phyloP scores from a whole-genome alignment of 2,329 filamentous ascomycete species.

The Sporothrix brasiliensis region DNA sequence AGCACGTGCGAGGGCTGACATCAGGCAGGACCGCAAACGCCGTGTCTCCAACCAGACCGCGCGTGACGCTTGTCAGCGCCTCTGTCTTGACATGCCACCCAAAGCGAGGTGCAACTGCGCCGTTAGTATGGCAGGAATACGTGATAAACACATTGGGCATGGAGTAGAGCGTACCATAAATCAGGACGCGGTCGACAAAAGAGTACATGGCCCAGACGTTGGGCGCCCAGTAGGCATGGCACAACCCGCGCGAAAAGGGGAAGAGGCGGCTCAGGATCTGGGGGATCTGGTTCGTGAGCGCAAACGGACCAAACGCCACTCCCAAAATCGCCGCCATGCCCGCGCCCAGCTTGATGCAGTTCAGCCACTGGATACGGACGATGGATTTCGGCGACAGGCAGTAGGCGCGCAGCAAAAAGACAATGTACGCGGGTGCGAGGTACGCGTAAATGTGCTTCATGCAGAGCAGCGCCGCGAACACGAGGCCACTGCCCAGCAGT shows the following conservation, averaged over 20 bases:
- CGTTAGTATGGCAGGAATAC: neutral
- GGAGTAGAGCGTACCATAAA: slow-evolving; percentile 64
- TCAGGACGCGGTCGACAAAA: slow-evolving; percentile 80
- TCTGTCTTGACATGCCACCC: slow-evolving; percentile 72
- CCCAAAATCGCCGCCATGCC: slow-evolving; percentile 73
- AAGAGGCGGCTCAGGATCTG: slow-evolving; percentile 86
- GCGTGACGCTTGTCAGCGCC: slow-evolving; percentile 84
- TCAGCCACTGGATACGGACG: slow-evolving; percentile 74
- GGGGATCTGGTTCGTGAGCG: slow-evolving; percentile 74
- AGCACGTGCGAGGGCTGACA: slow-evolving; percentile 77
- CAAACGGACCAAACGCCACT: slow-evolving; percentile 88
- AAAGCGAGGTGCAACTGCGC: slow-evolving; percentile 76
- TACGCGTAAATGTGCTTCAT: slow-evolving; percentile 99
- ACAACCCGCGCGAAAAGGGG: slow-evolving; percentile 89
- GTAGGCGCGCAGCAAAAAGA: slow-evolving; percentile 86
- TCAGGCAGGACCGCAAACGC: slow-evolving; percentile 92
- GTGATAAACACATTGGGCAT: neutral
- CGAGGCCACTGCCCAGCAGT: slow-evolving; percentile 73
- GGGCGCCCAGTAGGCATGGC: slow-evolving; percentile 97
- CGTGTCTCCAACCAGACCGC: slow-evolving; percentile 90
- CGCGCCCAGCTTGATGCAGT: slow-evolving; percentile 79
- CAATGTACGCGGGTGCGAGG: slow-evolving; percentile 91
- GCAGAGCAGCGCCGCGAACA: slow-evolving; percentile 85
- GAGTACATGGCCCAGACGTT: slow-evolving; percentile 98
- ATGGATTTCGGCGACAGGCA: slow-evolving; percentile 78